Percentiles rank a stretch among this genome's conserved stretches.
Evolutionary conservation across 148 eudicot species (phyloP).

Genomic region (Oxyria digyna): DNA sequence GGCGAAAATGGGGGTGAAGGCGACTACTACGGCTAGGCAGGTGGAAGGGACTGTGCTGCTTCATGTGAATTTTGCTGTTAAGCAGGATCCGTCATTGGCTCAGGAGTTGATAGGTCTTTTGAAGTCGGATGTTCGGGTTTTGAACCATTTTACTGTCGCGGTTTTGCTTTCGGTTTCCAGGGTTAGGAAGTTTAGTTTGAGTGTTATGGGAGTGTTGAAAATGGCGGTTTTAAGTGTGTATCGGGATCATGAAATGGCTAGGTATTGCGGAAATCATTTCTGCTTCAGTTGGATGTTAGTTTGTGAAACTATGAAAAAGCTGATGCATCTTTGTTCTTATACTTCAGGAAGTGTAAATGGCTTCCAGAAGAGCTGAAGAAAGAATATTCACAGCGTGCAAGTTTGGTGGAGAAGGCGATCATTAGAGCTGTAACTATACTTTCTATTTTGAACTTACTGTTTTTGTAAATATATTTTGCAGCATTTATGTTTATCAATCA

Average conservation of each 20-base stretch:
- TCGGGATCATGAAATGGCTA: conserved; percentile 34
- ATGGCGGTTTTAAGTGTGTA: conserved; percentile 28
- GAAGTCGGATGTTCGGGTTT: conserved; percentile 26
- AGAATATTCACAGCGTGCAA: conserved; percentile 29
- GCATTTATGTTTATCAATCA: not conserved
- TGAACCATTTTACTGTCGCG: conserved; percentile 43
- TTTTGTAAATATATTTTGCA: not conserved
- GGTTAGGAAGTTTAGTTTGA: conserved; percentile 35
- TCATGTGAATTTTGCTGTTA: conserved; percentile 55
- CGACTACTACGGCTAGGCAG: conserved; percentile 25
- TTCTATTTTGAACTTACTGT: not conserved
- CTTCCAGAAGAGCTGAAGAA: conserved; percentile 31
- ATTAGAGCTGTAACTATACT: conserved; percentile 31
- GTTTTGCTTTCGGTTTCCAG: conserved; percentile 42
- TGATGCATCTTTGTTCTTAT: not conserved
- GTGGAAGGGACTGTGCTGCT: conserved; percentile 60
- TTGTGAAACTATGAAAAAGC: not conserved
- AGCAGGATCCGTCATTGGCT: conserved; percentile 49
- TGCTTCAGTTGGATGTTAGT: not conserved
- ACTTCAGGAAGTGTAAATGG: conserved; percentile 42
- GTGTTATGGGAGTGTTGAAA: conserved; percentile 29
- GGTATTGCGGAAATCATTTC: conserved; percentile 14
- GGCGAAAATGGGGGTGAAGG: conserved; percentile 13
- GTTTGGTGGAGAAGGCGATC: conserved; percentile 30
- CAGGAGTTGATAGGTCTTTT: conserved; percentile 40